phyloP scores from a whole-genome alignment of 2,329 filamentous ascomycete genomes.

The Fusarium metavorans region DNA sequence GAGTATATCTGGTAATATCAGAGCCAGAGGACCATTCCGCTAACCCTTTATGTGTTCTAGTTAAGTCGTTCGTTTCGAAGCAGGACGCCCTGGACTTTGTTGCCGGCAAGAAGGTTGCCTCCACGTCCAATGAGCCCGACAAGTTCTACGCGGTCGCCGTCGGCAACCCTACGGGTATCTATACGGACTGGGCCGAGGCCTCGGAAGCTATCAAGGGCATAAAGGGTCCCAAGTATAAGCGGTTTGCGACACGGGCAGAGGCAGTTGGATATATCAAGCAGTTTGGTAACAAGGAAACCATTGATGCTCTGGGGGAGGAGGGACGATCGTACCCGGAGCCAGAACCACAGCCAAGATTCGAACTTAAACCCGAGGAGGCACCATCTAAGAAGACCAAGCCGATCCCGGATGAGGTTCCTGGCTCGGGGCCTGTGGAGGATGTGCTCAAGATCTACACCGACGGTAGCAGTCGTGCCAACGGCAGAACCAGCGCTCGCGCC shows the following conservation, averaged over 20 bases:
- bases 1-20: conserved; percentile 52
- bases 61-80: conserved; percentile 81
- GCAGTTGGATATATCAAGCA: conserved; percentile 80
- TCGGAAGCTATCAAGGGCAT: conserved; percentile 80
- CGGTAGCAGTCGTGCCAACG: conserved; percentile 71
- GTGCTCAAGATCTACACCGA: conserved; percentile 68
- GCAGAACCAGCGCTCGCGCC: conserved; percentile 64
- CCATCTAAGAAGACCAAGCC: conserved; percentile 41
- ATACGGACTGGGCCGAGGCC: conserved; percentile 75
- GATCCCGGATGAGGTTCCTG: conserved; percentile 44
- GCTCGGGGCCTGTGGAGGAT: conserved; percentile 21
- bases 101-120: conserved; percentile 64
- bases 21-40: background rate
- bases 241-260: conserved; percentile 75
- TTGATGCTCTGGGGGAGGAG: conserved; percentile 54
- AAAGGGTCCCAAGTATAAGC: conserved; percentile 77
- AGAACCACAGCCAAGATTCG: background rate
- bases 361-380: conserved; percentile 34
- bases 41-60: conserved; percentile 56
- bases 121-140: conserved; percentile 55
- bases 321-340: conserved; percentile 32
- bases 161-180: conserved; percentile 70
- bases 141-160: conserved; percentile 72
- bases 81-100: conserved; percentile 85
- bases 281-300: conserved; percentile 58